Base-by-base conservation (phyloP, 495 filamentous ascomycete genomes). In the Aspergillus wentii region DNA sequence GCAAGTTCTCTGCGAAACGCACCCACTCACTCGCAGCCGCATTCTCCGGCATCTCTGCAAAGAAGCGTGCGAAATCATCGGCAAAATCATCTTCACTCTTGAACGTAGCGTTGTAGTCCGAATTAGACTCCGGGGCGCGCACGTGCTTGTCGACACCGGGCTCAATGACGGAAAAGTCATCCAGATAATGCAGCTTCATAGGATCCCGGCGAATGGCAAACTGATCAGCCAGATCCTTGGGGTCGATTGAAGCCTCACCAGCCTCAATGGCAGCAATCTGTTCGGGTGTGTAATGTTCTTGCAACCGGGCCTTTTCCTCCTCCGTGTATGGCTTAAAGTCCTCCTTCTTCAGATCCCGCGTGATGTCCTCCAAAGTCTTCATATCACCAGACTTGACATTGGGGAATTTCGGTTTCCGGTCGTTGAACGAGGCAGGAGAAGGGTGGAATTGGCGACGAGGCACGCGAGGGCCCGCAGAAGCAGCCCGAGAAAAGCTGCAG, bases 181-280 rank as follows among this genome's bases (percentile, higher is more conserved):
- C 88, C 40, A 91, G 54, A 68, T 98, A 98, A 17, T 68, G 61
- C 31, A 92, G 63, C 16, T 63, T 61, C 68, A 84, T 83, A 8
- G 81, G 74, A 58, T 97, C 92, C 28, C 57, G 61, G 31, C 84
- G 80, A 32, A 83, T 53, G 3, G 72, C 69, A 34, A 80, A 82
- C 59, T 89, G 83, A 25, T 79, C 73, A 6, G 78, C 75, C 54
- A 97, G 60, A 61, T 98, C 88, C 41, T 75, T 63, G 11, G 82
- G 76, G 61, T 86, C 76, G 61, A 98, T 84, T 40, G 86, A 79
- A 8, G 74, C 71, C 62, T 98, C 92, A 42, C 84, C 92, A 35
- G 85, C 88, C 62, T 88, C 72, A 61, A 98, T 80, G 30, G 88
- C 86, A n/a, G 69, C 71, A 41, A 95, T 68, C 63, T 98, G 92